phyloP scores from a whole-genome alignment of 78 protist genomes.

The Dictyostelium capitatum region DNA sequence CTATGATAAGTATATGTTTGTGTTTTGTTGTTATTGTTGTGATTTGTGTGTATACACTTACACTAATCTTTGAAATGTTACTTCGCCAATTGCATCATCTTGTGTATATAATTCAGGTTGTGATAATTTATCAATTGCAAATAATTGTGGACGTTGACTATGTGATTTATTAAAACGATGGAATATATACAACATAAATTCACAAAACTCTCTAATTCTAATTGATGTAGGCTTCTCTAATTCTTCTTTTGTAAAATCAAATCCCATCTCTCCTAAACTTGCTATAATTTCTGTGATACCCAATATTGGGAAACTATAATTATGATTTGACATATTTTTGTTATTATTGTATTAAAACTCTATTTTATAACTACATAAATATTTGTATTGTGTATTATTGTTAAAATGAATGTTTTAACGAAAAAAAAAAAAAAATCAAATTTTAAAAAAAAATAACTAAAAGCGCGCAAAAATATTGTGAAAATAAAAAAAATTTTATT shows the following conservation, averaged over 20 bases:
- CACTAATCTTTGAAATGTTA: background rate
- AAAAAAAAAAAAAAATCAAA: background rate
- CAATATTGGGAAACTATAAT: background rate
- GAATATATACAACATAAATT: background rate
- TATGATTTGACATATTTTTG: too few species aligned
- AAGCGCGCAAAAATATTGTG: too few species aligned
- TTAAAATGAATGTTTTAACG: background rate
- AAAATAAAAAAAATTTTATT: too few species aligned
- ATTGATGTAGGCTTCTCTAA: background rate
- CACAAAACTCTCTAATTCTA: background rate
- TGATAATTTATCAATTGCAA: background rate
- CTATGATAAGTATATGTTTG: too few species aligned
- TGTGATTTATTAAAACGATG: background rate
- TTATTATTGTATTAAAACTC: too few species aligned
- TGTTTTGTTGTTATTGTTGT: too few species aligned
- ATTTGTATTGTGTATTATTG: too few species aligned
- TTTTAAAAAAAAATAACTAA: too few species aligned
- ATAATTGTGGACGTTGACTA: background rate
- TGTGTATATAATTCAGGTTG: background rate
- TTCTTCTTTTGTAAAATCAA: background rate
- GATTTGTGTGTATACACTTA: background rate
- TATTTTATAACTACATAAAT: too few species aligned
- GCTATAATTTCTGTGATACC: background rate
- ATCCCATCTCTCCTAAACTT: background rate
- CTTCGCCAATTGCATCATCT: slow-evolving; percentile 1